Conservation (phyloP, 371 early-diverging fungal species). For the Haplosporangium sp. region DNA sequence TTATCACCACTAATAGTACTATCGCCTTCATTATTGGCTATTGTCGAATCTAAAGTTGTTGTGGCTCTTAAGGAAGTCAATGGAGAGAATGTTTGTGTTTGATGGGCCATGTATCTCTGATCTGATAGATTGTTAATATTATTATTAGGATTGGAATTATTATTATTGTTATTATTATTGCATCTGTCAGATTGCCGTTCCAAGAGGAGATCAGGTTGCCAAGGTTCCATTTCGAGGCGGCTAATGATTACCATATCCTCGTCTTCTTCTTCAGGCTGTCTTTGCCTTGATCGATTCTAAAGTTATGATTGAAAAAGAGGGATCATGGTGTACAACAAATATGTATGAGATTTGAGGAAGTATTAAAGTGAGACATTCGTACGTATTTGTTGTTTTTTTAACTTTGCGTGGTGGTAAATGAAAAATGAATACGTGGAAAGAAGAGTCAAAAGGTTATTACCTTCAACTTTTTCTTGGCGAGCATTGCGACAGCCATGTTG, state of each 20-base stretch:
- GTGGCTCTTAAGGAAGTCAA: slow-evolving; percentile 1
- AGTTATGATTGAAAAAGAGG: not conserved
- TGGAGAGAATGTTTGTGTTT: not conserved
- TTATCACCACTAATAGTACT: not conserved
- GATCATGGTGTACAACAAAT: not conserved
- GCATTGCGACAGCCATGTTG: slow-evolving; percentile 45
- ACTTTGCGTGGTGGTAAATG: too few species aligned
- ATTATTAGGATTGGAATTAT: too few species aligned
- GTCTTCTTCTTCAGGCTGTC: slow-evolving; percentile 44
- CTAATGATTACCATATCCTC: slow-evolving; percentile 52
- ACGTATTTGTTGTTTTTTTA: not conserved
- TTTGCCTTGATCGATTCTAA: slow-evolving; percentile 37
- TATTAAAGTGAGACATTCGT: not conserved
- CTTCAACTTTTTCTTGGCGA: slow-evolving; percentile 45
- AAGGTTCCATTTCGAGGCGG: slow-evolving; percentile 54
- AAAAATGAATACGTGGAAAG: too few species aligned
- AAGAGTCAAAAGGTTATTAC: slow-evolving; percentile 9
- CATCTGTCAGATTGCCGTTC: slow-evolving; percentile 40
- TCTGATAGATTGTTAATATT: not conserved
- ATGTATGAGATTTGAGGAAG: not conserved
- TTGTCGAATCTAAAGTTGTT: not conserved
- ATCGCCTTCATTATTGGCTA: not conserved
- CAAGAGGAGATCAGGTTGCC: slow-evolving; percentile 53
- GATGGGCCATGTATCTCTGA: not conserved
- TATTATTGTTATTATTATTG: not conserved